phyloP scores from a whole-genome alignment of 305 asterid genomes.

The Fraxinus dipetala region DNA sequence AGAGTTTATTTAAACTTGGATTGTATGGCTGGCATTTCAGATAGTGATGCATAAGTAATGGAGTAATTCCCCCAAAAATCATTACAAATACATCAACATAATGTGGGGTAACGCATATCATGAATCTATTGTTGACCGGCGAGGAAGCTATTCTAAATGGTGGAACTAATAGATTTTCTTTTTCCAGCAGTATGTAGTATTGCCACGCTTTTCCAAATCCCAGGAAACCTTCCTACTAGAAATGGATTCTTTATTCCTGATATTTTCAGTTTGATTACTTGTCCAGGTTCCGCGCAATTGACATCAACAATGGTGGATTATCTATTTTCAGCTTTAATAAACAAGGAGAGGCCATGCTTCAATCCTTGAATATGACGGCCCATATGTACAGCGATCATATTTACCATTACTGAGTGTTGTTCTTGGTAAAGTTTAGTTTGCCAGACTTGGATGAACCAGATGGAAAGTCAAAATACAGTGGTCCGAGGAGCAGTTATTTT shows the following conservation, averaged over 20 bases:
- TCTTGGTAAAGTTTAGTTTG: background rate
- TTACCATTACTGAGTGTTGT: slow-evolving; percentile 43
- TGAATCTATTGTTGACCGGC: background rate
- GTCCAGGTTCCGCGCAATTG: slow-evolving; percentile 67
- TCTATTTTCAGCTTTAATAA: slow-evolving; percentile 57
- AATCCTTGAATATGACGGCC: slow-evolving; percentile 71
- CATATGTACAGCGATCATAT: slow-evolving; percentile 69
- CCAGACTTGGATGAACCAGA: background rate
- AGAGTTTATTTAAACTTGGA: background rate
- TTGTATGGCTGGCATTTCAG: background rate
- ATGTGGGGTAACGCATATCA: background rate
- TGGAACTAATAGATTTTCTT: background rate
- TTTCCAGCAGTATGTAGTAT: background rate
- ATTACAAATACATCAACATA: background rate
- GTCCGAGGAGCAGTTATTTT: background rate
- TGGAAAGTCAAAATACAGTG: background rate
- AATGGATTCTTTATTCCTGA: background rate
- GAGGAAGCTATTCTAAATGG: background rate
- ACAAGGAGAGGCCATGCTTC: slow-evolving; percentile 70
- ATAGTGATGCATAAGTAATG: background rate
- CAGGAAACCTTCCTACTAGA: background rate
- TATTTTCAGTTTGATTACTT: background rate
- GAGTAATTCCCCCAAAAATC: background rate
- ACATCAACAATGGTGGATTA: slow-evolving; percentile 67
- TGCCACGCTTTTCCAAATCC: background rate